These are phyloP conservation scores for Russula abietina DNA, from an alignment of 768 basidiomycete genomes.

Conservation along the genomic window DNA sequence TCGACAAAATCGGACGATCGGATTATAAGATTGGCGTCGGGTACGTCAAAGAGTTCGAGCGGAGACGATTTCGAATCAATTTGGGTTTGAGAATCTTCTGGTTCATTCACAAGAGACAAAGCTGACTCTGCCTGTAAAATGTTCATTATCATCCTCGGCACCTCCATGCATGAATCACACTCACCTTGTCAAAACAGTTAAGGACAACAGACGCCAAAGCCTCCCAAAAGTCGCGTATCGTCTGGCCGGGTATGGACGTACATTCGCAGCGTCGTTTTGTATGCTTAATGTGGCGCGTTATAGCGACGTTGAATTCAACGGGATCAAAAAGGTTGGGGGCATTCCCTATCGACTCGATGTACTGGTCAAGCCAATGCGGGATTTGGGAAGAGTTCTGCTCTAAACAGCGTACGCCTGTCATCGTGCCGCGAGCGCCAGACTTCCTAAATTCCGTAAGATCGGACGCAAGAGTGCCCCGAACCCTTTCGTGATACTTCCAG, in stretches of 20 bases:
- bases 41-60: not conserved
- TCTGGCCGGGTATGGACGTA: not conserved
- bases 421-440: not conserved
- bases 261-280: not conserved
- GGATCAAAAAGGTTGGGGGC: not conserved
- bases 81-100: not conserved
- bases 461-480: not conserved
- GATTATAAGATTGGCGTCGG: conserved; percentile 1
- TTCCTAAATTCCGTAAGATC: not conserved
- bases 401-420: not conserved
- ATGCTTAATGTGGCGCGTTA: not conserved
- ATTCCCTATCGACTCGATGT: not conserved
- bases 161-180: not conserved
- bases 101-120: not conserved
- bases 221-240: not conserved
- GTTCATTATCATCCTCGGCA: not conserved
- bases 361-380: not conserved
- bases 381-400: not conserved
- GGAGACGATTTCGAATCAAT: too few species aligned
- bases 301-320: not conserved
- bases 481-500: conserved; percentile 5
- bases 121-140: not conserved
- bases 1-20: not conserved
- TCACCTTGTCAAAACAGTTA: not conserved
- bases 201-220: not conserved